Percentiles rank a stretch among this genome's conserved stretches.
Evolutionary conservation across 2,329 filamentous ascomycete species (phyloP).

Genomic region (Penicillium sp.): DNA sequence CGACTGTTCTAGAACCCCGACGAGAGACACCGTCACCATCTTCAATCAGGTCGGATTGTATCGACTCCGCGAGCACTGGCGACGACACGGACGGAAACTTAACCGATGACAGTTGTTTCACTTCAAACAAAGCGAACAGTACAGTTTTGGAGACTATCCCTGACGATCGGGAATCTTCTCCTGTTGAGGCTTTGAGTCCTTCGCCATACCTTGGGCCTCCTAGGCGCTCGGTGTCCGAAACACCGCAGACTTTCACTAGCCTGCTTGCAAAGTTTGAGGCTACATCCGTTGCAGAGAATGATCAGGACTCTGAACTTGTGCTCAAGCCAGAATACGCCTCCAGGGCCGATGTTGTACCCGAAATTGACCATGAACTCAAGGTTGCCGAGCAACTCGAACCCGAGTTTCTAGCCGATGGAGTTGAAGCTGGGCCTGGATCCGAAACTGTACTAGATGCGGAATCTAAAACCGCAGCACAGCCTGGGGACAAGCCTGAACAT

Average conservation of each 20-base stretch:
- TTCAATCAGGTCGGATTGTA: conserved; percentile 12
- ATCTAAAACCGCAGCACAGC: background rate
- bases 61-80: conserved; percentile 23
- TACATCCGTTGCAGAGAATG: conserved; percentile 11
- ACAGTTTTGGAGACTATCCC: conserved; percentile 20
- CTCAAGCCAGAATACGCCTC: background rate
- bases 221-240: conserved; percentile 24
- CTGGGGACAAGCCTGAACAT: background rate
- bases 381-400: background rate
- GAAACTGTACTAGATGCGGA: background rate
- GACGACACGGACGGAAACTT: conserved; percentile 28
- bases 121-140: conserved; percentile 20
- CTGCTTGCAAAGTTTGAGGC: conserved; percentile 35
- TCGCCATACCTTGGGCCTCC: conserved; percentile 8
- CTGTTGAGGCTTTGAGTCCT: conserved; percentile 5
- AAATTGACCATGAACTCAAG: background rate
- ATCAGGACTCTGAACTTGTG: background rate
- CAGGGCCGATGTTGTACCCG: background rate
- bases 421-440: background rate
- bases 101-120: conserved; percentile 27
- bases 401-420: background rate
- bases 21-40: conserved; percentile 8
- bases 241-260: conserved; percentile 28
- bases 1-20: conserved; percentile 10
- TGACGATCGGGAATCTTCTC: conserved; percentile 14